Evolutionary conservation across 192 early-diverging fungal genomes (phyloP).

Genomic region (Radiomyces spectabilis): DNA sequence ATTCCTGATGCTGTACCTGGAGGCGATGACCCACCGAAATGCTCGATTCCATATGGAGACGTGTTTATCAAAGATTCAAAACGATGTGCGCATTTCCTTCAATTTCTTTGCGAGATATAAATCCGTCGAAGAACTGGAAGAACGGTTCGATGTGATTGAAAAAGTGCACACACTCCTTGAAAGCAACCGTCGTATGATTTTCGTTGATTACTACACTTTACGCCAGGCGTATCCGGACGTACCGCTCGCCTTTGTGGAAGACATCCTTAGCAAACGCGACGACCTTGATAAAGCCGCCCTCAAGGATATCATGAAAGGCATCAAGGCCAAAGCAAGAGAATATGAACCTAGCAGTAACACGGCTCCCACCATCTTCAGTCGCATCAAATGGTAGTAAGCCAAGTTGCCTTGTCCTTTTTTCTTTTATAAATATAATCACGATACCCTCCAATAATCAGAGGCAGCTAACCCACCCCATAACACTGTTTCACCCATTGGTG

Average conservation of each 20-base stretch:
- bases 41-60: slow-evolving; percentile 65
- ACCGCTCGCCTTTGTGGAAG: slow-evolving; percentile 87
- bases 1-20: slow-evolving; percentile 78
- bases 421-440: too few relatives aligned
- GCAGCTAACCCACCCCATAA: too few relatives aligned
- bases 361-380: slow-evolving; percentile 49
- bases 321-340: slow-evolving; percentile 59
- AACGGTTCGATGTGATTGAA: slow-evolving; percentile 76
- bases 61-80: slow-evolving; percentile 60
- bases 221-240: slow-evolving; percentile 89
- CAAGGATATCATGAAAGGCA: slow-evolving; percentile 83
- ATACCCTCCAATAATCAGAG: too few relatives aligned
- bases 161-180: slow-evolving; percentile 76
- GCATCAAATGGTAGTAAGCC: slow-evolving; percentile 44
- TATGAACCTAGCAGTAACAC: slow-evolving; percentile 39
- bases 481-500: too few relatives aligned
- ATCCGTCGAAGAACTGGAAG: slow-evolving; percentile 58
- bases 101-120: slow-evolving; percentile 79
- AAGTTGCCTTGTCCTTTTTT: too few relatives aligned
- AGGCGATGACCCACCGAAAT: slow-evolving; percentile 73
- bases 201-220: slow-evolving; percentile 86
- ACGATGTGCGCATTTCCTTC: slow-evolving; percentile 65
- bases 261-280: slow-evolving; percentile 79
- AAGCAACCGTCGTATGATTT: slow-evolving; percentile 75
- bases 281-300: slow-evolving; percentile 82